A percentile compares a stretch with the other conserved stretches of the same genome.
Conservation (phyloP, 352 stramenopile genomes). For the Blastocystis sp. region DNA sequence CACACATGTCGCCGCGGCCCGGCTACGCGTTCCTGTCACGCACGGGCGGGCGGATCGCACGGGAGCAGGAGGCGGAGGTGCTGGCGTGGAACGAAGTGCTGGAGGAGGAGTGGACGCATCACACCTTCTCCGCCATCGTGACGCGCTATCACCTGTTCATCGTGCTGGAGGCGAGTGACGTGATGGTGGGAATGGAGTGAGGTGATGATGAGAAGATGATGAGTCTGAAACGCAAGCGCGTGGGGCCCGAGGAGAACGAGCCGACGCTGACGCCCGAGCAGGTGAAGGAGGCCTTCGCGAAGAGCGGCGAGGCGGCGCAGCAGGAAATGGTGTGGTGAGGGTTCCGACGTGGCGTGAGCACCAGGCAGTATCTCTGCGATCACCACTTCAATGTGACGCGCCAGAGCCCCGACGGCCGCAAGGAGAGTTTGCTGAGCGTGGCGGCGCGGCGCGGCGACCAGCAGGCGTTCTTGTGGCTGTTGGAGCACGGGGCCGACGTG, state of each 20-base stretch:
- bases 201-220: slow-evolving; percentile 22
- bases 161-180: slow-evolving; percentile 2
- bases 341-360: neutral
- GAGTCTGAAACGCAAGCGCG: slow-evolving; percentile 37
- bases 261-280: neutral
- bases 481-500: slow-evolving; percentile 67
- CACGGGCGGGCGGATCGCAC: neutral
- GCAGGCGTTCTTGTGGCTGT: neutral
- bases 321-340: slow-evolving; percentile 39
- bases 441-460: neutral
- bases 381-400: slow-evolving; percentile 49
- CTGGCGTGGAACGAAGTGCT: slow-evolving; percentile 43
- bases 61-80: slow-evolving; percentile 7
- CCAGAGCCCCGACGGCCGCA: neutral
- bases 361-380: slow-evolving; percentile 17
- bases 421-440: neutral
- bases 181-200: neutral
- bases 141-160: slow-evolving; percentile 64
- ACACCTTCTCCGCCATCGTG: slow-evolving; percentile 55
- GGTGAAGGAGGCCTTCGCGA: neutral
- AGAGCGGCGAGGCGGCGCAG: neutral
- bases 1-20: neutral
- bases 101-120: slow-evolving; percentile 58
- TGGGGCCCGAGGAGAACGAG: slow-evolving; percentile 8
- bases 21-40: slow-evolving; percentile 24